Base-by-base conservation (phyloP, 345 rosid species). In the Camelina laxa region DNA sequence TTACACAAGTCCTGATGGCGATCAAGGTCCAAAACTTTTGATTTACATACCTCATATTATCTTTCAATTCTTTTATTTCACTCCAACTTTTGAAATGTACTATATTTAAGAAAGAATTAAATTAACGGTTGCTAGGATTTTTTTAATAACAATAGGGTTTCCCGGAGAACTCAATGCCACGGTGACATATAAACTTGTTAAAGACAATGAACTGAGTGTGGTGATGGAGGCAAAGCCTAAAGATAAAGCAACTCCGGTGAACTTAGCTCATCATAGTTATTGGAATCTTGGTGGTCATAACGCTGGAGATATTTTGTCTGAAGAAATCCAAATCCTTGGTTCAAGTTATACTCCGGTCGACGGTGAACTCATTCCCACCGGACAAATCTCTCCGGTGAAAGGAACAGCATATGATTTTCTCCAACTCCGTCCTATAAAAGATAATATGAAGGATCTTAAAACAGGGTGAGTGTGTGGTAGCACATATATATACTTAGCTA, bases 281-380 rank as follows among this genome's bases (percentile, higher is more conserved):
- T 94, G 95, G 95, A 94, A 94, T 83, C 88, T 94, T 11, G 96
- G 91, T 36, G 96, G 96, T 33, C 97, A 92, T 71, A 73, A 78
- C 64, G 80, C 86, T 7, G 96, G 96, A 0, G 85, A 87, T 48
- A 87, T 95, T 72, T 77, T 95, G 27, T 88, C 93, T 0, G 79
- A 90, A 41, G 77, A 88, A 60, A 71, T 92, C 66, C 93, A 86
- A 65, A 82, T 95, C 21, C 84, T 87, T 2, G 93, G 82, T 7
- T 88, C 97, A 45, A 63, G 49, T 13, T 87, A 83, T 80, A 89
- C 96, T 1, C 89, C 93, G 0, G 81, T 85, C 0, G 87, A 95
- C 55, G 70, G 74, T 56, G n/a, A 83, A 7, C 85, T 86, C 13
- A 90, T 95, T 45, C 97, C 99, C 24, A 95, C 97, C 0, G 99